Evolutionary conservation across 495 filamentous ascomycete species (phyloP).

Genomic region (Podospora australis): DNA sequence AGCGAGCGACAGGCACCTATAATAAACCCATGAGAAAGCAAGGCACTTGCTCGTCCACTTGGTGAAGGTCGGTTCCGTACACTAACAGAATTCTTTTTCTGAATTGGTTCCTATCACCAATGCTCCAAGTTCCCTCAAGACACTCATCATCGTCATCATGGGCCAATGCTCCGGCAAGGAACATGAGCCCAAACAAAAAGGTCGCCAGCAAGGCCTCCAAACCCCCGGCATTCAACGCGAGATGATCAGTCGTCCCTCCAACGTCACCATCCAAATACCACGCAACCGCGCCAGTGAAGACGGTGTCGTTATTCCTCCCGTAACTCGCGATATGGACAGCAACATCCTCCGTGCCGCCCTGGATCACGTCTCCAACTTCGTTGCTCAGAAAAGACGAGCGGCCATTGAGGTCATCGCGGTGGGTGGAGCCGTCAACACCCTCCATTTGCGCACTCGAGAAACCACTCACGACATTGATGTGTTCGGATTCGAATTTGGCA

Average conservation of each 20-base stretch:
- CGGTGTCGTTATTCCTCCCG: neutral
- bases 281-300: neutral
- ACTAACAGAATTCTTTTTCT: too few relatives aligned
- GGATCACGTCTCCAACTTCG: constrained; percentile 1
- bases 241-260: constrained; percentile 1
- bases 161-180: neutral
- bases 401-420: constrained; percentile 6
- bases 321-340: constrained; percentile 1
- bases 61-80: too few relatives aligned
- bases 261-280: constrained; percentile 6
- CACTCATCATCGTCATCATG: too few relatives aligned
- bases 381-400: neutral
- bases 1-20: too few relatives aligned
- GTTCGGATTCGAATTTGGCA: constrained; percentile 5
- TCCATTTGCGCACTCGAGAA: neutral
- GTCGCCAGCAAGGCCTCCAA: too few relatives aligned
- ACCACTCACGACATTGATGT: constrained; percentile 8
- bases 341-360: neutral
- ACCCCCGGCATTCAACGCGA: too few relatives aligned
- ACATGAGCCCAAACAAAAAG: neutral
- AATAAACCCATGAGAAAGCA: too few relatives aligned
- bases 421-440: constrained; percentile 6
- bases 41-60: too few relatives aligned
- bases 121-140: too few relatives aligned
- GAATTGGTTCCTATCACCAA: too few relatives aligned